Percentiles rank a stretch among this genome's conserved stretches.
These are phyloP conservation scores for Aureobasidium sp. DNA, from an alignment of 2,329 filamentous ascomycete species.

Conservation along the genomic window DNA sequence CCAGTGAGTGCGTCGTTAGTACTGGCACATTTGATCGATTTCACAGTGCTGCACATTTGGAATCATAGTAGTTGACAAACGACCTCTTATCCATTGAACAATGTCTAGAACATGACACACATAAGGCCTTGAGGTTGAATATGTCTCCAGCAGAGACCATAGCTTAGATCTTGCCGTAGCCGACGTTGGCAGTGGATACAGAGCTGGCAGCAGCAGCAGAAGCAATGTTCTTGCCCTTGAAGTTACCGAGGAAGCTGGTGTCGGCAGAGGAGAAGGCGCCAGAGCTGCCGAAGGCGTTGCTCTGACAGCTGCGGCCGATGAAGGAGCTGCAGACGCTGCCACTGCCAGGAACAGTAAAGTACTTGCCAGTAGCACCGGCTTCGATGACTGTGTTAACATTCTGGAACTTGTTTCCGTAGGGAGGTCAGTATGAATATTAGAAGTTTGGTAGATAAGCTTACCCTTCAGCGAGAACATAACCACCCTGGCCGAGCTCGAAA, in stretches of 20 bases:
- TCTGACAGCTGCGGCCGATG: slow-evolving; percentile 43
- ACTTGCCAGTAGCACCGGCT: slow-evolving; percentile 25
- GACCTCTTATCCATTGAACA: background rate
- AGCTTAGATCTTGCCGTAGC: slow-evolving; percentile 32
- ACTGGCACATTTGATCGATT: background rate
- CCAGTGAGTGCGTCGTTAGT: too few relatives aligned
- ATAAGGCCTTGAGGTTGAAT: too few relatives aligned
- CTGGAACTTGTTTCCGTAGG: slow-evolving; percentile 6
- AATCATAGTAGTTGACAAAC: too few relatives aligned
- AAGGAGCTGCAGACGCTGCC: slow-evolving; percentile 34
- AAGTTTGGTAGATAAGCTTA: background rate
- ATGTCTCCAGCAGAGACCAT: background rate
- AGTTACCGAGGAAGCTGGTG: slow-evolving; percentile 41
- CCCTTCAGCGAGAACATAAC: slow-evolving; percentile 20
- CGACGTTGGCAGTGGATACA: slow-evolving; percentile 29
- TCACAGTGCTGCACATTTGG: too few relatives aligned
- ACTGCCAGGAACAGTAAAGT: slow-evolving; percentile 30
- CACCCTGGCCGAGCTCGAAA: slow-evolving; percentile 40
- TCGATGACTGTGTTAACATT: slow-evolving; percentile 32
- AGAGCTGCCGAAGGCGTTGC: slow-evolving; percentile 32
- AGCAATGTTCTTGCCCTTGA: slow-evolving; percentile 46
- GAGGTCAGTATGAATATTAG: background rate
- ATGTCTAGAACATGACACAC: background rate
- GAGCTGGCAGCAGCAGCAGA: slow-evolving; percentile 29
- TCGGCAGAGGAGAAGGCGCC: slow-evolving; percentile 23